A percentile compares a stretch with the other conserved stretches of the same genome.
Conservation (phyloP, 345 rosid species). For the Populus pruinosa region DNA sequence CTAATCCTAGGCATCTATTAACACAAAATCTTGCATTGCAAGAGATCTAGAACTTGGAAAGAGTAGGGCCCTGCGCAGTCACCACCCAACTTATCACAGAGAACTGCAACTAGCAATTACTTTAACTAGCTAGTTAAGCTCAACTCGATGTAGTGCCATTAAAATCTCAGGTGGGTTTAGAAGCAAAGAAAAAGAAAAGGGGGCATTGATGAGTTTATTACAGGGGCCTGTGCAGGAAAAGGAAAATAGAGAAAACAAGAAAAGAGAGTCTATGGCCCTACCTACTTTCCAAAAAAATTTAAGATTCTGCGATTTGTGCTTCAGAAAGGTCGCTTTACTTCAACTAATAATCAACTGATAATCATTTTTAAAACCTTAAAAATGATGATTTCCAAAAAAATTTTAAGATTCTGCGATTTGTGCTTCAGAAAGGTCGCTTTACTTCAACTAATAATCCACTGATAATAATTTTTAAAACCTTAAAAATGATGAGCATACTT, state of each 20-base stretch:
- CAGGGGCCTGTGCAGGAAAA: slow-evolving; percentile 1
- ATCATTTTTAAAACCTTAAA: slow-evolving; percentile 18
- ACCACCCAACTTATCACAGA: background rate
- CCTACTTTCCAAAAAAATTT: slow-evolving; percentile 7
- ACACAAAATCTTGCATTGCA: background rate
- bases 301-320: slow-evolving; percentile 8
- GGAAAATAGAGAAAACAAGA: background rate
- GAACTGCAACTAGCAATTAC: background rate
- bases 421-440: background rate
- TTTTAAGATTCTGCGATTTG: too few species aligned
- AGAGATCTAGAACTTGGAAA: background rate
- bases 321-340: slow-evolving; percentile 1
- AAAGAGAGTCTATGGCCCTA: slow-evolving; percentile 17
- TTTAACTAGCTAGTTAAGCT: background rate
- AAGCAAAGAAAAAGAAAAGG: background rate
- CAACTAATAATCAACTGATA: slow-evolving; percentile 11
- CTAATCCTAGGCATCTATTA: background rate
- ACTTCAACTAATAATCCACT: slow-evolving; percentile 2
- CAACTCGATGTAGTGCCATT: background rate
- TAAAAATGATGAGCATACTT: background rate
- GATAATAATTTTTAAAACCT: slow-evolving; percentile 23
- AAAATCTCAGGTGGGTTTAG: background rate
- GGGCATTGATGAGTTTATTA: slow-evolving; percentile 6
- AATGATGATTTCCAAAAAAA: slow-evolving; percentile 7
- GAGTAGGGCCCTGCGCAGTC: background rate